Percentiles rank a stretch among this genome's conserved stretches.
Evolutionary conservation across 352 stramenopile species (phyloP).

Genomic region (Nothophytophthora sp.): DNA sequence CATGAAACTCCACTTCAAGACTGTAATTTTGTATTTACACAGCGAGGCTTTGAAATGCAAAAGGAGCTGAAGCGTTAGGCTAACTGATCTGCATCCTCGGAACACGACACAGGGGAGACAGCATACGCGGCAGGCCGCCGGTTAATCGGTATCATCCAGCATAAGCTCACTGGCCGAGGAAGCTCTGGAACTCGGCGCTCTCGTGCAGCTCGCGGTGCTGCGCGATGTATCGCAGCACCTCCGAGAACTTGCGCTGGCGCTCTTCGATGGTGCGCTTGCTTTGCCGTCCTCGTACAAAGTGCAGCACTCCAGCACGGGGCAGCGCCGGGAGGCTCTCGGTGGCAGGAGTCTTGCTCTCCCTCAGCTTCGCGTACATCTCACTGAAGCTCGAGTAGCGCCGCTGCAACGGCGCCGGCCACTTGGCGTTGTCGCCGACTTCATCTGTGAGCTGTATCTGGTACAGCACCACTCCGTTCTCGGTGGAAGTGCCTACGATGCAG

Average conservation of each 20-base stretch:
- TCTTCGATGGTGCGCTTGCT: conserved; percentile 47
- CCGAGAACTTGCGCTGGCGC: conserved; percentile 45
- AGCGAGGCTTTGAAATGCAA: no score
- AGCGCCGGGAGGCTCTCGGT: conserved; percentile 35
- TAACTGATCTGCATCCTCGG: no score
- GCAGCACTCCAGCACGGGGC: conserved; percentile 33
- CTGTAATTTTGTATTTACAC: no score
- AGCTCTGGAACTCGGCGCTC: conserved; percentile 49
- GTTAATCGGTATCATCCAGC: conserved; percentile 10
- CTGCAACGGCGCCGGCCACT: conserved; percentile 31
- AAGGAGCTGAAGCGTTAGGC: no score
- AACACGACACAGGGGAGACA: conserved; percentile 10
- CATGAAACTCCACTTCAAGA: no score
- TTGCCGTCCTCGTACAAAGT: conserved; percentile 49
- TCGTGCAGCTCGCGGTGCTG: conserved; percentile 36
- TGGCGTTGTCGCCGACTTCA: conserved; percentile 18
- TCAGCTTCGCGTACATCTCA: conserved; percentile 49
- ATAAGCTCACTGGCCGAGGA: conserved; percentile 29
- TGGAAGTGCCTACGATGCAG: conserved; percentile 31
- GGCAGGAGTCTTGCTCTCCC: conserved; percentile 31
- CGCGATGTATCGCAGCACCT: conserved; percentile 49
- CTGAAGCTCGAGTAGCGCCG: conserved; percentile 59
- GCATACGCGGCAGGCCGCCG: background rate
- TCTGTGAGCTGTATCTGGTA: conserved; percentile 45
- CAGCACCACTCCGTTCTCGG: conserved; percentile 31